Evolutionary conservation across 2,329 filamentous ascomycete species (phyloP), one percentile per base, ranked within the genome.

Genomic region (Tolypocladium endophyticum): DNA sequence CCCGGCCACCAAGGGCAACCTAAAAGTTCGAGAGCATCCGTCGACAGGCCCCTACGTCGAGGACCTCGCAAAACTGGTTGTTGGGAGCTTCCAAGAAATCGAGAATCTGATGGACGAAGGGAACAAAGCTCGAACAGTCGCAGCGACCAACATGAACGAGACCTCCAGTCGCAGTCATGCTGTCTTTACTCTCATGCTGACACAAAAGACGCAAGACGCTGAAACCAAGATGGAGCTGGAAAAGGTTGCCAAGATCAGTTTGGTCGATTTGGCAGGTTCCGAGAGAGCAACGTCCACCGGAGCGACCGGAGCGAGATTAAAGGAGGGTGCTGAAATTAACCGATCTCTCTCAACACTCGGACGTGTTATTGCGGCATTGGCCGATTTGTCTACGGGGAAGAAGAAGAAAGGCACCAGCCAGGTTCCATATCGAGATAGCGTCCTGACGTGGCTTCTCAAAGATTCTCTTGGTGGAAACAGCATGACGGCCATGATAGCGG

Each of bases 91-190:
- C 72, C 82, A 88, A 59, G 95, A 99, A 72, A 97, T 99, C 65
- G 94, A 99, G 70, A 87, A 97, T 71, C 78, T 99, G 68, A 99
- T 99, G 94, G 94, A 99, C 71, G 93, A 97, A 76, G 94, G 94
- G 69, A 99, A 99, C 80, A 99, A 99, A 76, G 94, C 94, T 39
- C 84, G 94, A 79, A 99, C 94, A 0, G 94, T 99, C 45, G 94
- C 94, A 3, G 94, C 94, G 9, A 99, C 94, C 45, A 99, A 97
- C 82, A 99, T 99, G 94, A 99, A 99, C 80, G 94, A 97, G 75
- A 99, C 95, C 0, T 97, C 92, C 61, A 96, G 92, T 83, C 88
- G 94, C 79, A 97, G 93, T 72, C 94, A 99, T 74, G 94, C 94
- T 47, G 95, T 99, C 57, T 99, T 99, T 72, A 99, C 95, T 25